Evolutionary conservation across 1,139 yeast species (phyloP).

Genomic region (Eremothecium coryli): DNA sequence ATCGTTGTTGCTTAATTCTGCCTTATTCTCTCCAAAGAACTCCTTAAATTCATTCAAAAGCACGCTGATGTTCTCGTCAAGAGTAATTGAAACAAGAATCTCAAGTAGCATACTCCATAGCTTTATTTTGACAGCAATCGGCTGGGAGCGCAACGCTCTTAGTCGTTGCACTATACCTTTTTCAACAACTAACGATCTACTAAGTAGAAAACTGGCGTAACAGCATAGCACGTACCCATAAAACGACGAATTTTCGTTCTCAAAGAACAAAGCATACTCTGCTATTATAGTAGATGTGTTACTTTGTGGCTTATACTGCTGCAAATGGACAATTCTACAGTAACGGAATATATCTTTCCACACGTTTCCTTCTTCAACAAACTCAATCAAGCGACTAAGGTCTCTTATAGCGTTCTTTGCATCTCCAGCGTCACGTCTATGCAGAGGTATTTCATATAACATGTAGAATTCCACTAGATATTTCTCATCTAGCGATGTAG

Average conservation of each 20-base stretch:
- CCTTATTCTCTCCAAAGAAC: constrained; percentile 20
- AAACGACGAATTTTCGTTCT: neutral
- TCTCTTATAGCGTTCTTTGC: constrained; percentile 20
- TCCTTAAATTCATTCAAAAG: constrained; percentile 22
- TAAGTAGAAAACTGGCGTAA: constrained; percentile 12
- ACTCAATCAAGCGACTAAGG: constrained; percentile 8
- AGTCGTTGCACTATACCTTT: constrained; percentile 8
- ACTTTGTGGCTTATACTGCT: neutral
- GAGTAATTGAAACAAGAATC: constrained; percentile 17
- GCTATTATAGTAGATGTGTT: neutral
- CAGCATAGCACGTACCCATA: constrained; percentile 8
- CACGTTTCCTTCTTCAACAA: constrained; percentile 4
- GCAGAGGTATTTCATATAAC: constrained; percentile 18
- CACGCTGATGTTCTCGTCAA: constrained; percentile 24
- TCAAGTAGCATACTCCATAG: constrained; percentile 22
- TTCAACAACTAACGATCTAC: constrained; percentile 14
- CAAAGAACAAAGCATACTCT: neutral
- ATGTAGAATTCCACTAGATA: constrained; percentile 21
- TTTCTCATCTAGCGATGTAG: constrained; percentile 14
- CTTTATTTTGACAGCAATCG: constrained; percentile 3
- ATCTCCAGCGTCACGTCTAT: constrained; percentile 15
- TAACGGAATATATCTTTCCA: constrained; percentile 10
- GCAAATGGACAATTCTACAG: constrained; percentile 6
- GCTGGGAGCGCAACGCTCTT: neutral
- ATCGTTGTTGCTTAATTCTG: constrained; percentile 8